A percentile compares a stretch with the other conserved stretches of the same genome.
Conservation (phyloP, 305 asterid genomes). For the Fraxinus sp. region DNA sequence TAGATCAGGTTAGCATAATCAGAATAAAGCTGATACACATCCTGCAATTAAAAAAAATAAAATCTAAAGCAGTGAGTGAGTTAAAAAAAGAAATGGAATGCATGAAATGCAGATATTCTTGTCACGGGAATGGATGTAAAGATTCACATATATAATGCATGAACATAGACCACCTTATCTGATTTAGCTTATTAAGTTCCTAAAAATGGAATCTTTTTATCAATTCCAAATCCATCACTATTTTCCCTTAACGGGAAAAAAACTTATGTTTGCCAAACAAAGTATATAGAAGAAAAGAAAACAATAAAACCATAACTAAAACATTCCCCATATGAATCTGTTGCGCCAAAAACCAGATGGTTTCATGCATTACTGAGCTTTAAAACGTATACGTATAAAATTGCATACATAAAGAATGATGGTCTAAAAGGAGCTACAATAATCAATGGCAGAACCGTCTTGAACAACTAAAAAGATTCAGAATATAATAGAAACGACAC, state of each 20-base stretch:
- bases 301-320: slow-evolving; percentile 5
- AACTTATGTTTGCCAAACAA: background rate
- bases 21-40: background rate
- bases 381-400: background rate
- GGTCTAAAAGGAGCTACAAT: slow-evolving; percentile 11
- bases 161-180: background rate
- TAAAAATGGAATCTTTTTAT: background rate
- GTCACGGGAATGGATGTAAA: background rate
- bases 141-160: background rate
- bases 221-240: background rate
- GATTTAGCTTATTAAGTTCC: background rate
- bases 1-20: background rate
- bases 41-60: background rate
- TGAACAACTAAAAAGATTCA: background rate
- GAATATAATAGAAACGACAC: background rate
- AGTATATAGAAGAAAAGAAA: background rate
- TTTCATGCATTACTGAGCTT: slow-evolving; percentile 20
- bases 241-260: background rate
- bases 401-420: slow-evolving; percentile 6
- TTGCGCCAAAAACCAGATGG: background rate
- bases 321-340: slow-evolving; percentile 14
- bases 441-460: background rate
- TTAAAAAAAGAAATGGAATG: background rate
- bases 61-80: background rate
- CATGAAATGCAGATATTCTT: background rate